Evolutionary conservation across 1,139 yeast genomes (phyloP).

Genomic region (Yamadazyma mexicana): DNA sequence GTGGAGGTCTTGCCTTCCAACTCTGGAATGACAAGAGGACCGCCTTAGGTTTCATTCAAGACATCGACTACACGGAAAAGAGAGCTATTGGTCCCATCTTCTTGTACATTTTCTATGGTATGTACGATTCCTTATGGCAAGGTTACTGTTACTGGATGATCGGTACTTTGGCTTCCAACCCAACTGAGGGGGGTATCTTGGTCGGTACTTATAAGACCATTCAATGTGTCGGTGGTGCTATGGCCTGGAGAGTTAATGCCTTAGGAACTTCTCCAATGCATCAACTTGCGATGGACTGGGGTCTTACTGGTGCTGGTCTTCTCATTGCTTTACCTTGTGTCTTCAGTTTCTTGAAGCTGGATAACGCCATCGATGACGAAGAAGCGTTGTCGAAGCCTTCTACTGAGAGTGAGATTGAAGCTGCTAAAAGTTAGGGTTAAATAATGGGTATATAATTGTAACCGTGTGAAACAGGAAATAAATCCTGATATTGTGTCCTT

Average conservation of each 20-base stretch:
- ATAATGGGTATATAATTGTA: too few species aligned
- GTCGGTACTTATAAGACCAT: constrained; percentile 65
- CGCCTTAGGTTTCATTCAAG: constrained; percentile 14
- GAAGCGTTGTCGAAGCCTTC: not conserved
- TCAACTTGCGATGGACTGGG: constrained; percentile 8
- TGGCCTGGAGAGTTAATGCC: constrained; percentile 51
- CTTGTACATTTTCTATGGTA: constrained; percentile 61
- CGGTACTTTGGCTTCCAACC: constrained; percentile 59
- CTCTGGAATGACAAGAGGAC: constrained; percentile 40
- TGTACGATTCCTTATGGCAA: constrained; percentile 59
- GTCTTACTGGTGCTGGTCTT: constrained; percentile 7
- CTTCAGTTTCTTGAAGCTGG: not conserved
- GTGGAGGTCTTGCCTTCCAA: constrained; percentile 60
- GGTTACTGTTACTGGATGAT: constrained; percentile 55
- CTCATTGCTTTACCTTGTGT: constrained; percentile 6
- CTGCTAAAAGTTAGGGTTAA: not conserved
- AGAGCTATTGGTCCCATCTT: constrained; percentile 59
- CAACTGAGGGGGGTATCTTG: constrained; percentile 55
- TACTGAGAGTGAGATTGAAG: not conserved
- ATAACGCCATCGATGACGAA: not conserved
- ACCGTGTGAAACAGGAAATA: too few species aligned
- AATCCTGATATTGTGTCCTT: too few species aligned
- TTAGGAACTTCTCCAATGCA: constrained; percentile 1
- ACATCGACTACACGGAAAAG: constrained; percentile 47
- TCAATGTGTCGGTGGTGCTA: constrained; percentile 65